Conservation (phyloP, 1,284 basidiomycete species). For the Irpex sp. region DNA sequence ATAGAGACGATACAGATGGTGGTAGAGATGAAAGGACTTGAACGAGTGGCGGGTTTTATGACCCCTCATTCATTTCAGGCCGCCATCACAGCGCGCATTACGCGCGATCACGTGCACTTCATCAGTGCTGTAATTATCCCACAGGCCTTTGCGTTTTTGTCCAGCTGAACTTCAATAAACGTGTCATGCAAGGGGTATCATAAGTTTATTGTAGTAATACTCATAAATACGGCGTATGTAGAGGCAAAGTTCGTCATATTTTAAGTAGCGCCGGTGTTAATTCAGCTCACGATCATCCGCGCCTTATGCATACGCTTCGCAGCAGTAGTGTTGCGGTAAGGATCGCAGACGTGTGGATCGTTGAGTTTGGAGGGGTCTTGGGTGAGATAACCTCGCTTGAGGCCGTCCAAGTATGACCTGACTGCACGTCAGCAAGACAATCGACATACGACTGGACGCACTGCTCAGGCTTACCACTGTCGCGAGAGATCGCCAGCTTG, state of each 20-base stretch:
- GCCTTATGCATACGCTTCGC: not conserved
- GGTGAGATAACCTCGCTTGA: constrained; percentile 57
- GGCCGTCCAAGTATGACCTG: constrained; percentile 73
- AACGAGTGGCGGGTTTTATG: too few species aligned
- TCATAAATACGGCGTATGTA: too few species aligned
- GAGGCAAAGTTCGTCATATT: too few species aligned
- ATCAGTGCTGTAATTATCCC: not conserved
- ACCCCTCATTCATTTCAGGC: too few species aligned
- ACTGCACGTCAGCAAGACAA: not conserved
- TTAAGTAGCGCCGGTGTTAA: too few species aligned
- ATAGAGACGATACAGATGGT: too few species aligned
- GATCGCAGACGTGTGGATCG: constrained; percentile 58
- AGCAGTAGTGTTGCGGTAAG: constrained; percentile 28
- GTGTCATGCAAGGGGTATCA: too few species aligned
- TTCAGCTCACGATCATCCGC: not conserved
- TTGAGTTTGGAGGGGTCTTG: constrained; percentile 52
- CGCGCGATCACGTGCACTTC: not conserved
- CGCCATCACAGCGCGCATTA: too few species aligned
- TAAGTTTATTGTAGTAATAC: too few species aligned
- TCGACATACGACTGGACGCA: not conserved
- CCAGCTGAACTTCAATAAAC: too few species aligned
- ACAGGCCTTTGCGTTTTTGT: too few species aligned
- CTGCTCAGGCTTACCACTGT: constrained; percentile 67
- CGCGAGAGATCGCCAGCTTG: constrained; percentile 45
- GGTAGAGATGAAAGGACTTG: not conserved